These are phyloP conservation scores for Ogataea thermomethanolica DNA, from an alignment of 805 yeast species.

Conservation along the genomic window DNA sequence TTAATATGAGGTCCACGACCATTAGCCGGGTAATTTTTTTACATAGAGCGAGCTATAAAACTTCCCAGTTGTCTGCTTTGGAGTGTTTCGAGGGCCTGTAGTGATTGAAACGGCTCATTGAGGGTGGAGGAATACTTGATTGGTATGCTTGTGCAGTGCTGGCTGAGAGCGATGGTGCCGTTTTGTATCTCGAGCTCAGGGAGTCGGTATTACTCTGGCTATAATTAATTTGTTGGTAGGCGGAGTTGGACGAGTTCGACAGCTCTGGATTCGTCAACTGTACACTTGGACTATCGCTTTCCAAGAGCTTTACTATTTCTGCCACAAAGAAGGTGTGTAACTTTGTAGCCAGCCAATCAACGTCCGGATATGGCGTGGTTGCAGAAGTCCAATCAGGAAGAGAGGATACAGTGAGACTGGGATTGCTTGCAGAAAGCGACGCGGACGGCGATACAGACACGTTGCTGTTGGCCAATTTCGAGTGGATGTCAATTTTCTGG, in stretches of 20 bases:
- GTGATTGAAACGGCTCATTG: slow-evolving; percentile 7
- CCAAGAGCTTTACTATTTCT: slow-evolving; percentile 10
- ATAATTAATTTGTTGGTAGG: slow-evolving; percentile 15
- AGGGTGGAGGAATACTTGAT: slow-evolving; percentile 2
- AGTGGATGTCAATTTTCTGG: slow-evolving; percentile 16
- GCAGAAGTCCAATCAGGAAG: slow-evolving; percentile 2
- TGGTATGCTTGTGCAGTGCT: slow-evolving; percentile 13
- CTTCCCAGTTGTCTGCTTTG: slow-evolving; percentile 26
- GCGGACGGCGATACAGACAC: slow-evolving; percentile 9
- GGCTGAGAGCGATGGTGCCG: slow-evolving; percentile 13
- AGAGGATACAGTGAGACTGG: not conserved
- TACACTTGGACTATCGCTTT: slow-evolving; percentile 11
- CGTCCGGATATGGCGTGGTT: slow-evolving; percentile 3
- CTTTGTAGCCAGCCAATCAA: slow-evolving; percentile 8
- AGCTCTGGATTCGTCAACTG: slow-evolving; percentile 9
- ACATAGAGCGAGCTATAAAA: slow-evolving; percentile 12
- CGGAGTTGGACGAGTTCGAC: slow-evolving; percentile 12
- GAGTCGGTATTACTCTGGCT: slow-evolving; percentile 1
- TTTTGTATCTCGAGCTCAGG: slow-evolving; percentile 4
- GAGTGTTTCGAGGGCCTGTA: slow-evolving; percentile 2
- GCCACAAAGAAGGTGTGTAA: slow-evolving; percentile 11
- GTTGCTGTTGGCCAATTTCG: slow-evolving; percentile 10
- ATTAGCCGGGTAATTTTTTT: slow-evolving; percentile 8
- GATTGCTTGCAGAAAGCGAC: slow-evolving; percentile 7
- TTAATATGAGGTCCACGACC: slow-evolving; percentile 8